A percentile compares a stretch with the other conserved stretches of the same genome.
These are phyloP conservation scores for Irpex lacteus DNA, from an alignment of 1,284 basidiomycete genomes.

Conservation along the genomic window DNA sequence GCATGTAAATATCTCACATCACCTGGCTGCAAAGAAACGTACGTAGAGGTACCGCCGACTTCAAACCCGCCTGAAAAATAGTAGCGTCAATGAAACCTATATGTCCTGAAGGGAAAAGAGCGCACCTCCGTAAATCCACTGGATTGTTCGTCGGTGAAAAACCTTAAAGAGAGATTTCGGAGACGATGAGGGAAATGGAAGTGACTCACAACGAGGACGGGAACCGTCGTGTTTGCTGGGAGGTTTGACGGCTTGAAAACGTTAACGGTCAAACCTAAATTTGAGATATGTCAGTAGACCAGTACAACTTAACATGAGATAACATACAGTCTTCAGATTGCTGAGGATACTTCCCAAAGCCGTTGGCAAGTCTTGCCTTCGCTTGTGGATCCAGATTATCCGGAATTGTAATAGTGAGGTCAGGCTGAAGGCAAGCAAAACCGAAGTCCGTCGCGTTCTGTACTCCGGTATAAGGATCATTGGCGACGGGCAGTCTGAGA, in stretches of 20 bases:
- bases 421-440: constrained; percentile 48
- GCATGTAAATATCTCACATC: background rate
- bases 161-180: no score
- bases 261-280: background rate
- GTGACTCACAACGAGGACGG: background rate
- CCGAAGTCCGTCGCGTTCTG: constrained; percentile 41
- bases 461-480: constrained; percentile 36
- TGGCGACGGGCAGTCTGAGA: constrained; percentile 44
- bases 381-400: constrained; percentile 5
- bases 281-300: background rate
- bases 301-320: background rate
- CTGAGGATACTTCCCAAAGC: background rate
- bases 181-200: background rate
- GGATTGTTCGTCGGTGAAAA: background rate
- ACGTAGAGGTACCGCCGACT: constrained; percentile 16
- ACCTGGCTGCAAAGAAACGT: background rate
- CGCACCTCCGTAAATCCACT: constrained; percentile 57
- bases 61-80: constrained; percentile 27
- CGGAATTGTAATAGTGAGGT: constrained; percentile 23
- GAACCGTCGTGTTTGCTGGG: background rate
- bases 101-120: constrained; percentile 11
- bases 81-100: background rate
- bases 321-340: background rate
- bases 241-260: background rate
- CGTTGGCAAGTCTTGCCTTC: background rate